These are phyloP conservation scores for Venturia carpophila DNA, from an alignment of 2,329 filamentous ascomycete genomes.

Conservation along the genomic window DNA sequence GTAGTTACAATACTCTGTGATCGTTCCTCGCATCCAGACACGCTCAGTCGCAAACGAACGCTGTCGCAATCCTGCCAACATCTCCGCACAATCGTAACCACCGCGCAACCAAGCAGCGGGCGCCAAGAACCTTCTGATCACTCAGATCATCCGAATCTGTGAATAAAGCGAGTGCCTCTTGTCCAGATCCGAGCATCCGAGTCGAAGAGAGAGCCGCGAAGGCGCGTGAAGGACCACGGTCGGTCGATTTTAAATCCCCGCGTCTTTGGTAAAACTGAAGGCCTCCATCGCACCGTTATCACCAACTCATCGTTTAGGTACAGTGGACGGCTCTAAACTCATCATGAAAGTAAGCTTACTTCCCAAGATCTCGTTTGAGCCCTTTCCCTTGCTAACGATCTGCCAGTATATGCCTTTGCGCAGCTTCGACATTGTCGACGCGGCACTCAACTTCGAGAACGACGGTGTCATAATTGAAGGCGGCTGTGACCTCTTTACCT, in stretches of 20 bases:
- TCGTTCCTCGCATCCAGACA: slow-evolving; percentile 37
- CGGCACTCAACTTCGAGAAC: slow-evolving; percentile 91
- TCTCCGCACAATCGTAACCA: slow-evolving; percentile 8
- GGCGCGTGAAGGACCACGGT: background rate
- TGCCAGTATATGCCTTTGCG: slow-evolving; percentile 79
- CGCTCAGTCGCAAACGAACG: slow-evolving; percentile 25
- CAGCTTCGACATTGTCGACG: slow-evolving; percentile 85
- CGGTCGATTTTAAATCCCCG: slow-evolving; percentile 7
- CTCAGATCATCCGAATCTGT: slow-evolving; percentile 11
- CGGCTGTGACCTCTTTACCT: slow-evolving; percentile 94
- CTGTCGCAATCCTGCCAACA: slow-evolving; percentile 6
- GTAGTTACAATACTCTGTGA: slow-evolving; percentile 22
- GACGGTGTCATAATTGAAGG: slow-evolving; percentile 86
- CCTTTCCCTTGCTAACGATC: slow-evolving; percentile 9
- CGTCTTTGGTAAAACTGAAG: background rate
- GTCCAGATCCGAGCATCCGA: slow-evolving; percentile 18
- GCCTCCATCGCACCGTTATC: background rate
- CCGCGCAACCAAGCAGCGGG: slow-evolving; percentile 21
- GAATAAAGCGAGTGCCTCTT: background rate
- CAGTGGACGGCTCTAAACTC: slow-evolving; percentile 6
- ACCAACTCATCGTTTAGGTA: background rate
- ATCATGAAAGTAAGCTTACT: slow-evolving; percentile 33
- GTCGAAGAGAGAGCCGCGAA: background rate
- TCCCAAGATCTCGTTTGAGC: background rate
- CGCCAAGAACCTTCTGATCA: slow-evolving; percentile 22